These are phyloP conservation scores for Colletotrichum horii DNA, from an alignment of 2,329 filamentous ascomycete genomes.

Conservation along the genomic window DNA sequence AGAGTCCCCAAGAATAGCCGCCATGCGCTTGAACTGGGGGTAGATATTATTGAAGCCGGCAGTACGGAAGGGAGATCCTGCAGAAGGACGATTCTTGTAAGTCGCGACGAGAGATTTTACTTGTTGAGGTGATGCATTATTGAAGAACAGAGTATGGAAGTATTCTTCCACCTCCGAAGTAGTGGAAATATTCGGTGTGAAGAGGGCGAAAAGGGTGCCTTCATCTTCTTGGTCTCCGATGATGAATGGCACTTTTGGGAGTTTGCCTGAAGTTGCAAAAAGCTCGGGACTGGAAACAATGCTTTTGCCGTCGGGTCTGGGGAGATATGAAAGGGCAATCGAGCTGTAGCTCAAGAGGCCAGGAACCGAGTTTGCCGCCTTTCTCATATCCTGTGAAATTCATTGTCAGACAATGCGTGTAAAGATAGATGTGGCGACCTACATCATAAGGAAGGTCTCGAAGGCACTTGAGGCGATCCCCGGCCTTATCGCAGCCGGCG, in stretches of 20 bases:
- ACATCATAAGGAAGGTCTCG: conserved; percentile 57
- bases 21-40: conserved; percentile 68
- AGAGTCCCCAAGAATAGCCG: conserved; percentile 67
- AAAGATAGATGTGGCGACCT: conserved; percentile 59
- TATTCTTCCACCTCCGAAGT: conserved; percentile 56
- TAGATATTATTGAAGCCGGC: conserved; percentile 63
- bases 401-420: conserved; percentile 60
- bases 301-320: conserved; percentile 61
- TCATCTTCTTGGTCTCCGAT: conserved; percentile 71
- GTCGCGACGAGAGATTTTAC: conserved; percentile 54
- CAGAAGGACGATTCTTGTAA: conserved; percentile 54
- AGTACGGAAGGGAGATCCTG: conserved; percentile 67
- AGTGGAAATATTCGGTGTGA: conserved; percentile 62
- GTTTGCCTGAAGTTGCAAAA: conserved; percentile 50
- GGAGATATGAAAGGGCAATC: conserved; percentile 64
- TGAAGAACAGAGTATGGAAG: conserved; percentile 53
- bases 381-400: conserved; percentile 47
- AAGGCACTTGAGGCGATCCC: conserved; percentile 59
- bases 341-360: conserved; percentile 59
- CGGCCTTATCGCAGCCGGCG: conserved; percentile 56
- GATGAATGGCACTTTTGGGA: conserved; percentile 65
- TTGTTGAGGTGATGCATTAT: conserved; percentile 31
- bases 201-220: conserved; percentile 67
- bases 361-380: conserved; percentile 64
- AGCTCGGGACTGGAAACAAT: conserved; percentile 59